A percentile compares a stretch with the other conserved stretches of the same genome.
These are phyloP conservation scores for Lentinus tigrinus DNA, from an alignment of 768 basidiomycete species.

Conservation along the genomic window DNA sequence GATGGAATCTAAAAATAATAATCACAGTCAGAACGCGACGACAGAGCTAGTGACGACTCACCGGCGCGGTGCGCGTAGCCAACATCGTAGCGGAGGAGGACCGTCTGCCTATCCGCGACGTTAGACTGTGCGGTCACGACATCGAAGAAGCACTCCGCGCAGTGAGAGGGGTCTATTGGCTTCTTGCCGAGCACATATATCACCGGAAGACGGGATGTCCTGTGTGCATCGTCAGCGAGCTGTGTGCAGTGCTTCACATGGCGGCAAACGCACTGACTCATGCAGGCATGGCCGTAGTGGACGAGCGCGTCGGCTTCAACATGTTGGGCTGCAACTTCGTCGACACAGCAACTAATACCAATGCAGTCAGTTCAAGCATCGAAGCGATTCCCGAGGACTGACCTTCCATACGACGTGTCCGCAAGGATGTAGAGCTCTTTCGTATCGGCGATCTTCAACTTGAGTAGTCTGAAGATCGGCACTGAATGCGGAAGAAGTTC, in stretches of 20 bases:
- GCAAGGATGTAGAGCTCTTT: conserved; percentile 87
- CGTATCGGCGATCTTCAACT: conserved; percentile 40
- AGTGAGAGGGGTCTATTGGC: conserved; percentile 53
- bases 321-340: conserved; percentile 94
- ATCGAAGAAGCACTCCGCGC: conserved; percentile 41
- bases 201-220: conserved; percentile 84
- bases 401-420: conserved; percentile 98
- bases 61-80: conserved; percentile 70
- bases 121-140: conserved; percentile 25
- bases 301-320: conserved; percentile 88
- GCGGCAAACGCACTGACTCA: conserved; percentile 70
- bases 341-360: conserved; percentile 81
- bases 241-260: not conserved
- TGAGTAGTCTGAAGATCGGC: conserved; percentile 72
- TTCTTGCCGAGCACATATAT: conserved; percentile 89
- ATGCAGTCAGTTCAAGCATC: not conserved
- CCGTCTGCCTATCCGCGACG: conserved; percentile 23
- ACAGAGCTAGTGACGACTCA: conserved; percentile 25
- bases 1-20: conserved; percentile 33
- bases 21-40: not conserved
- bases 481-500: conserved; percentile 87
- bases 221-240: conserved; percentile 28
- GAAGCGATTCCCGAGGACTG: conserved; percentile 24
- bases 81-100: conserved; percentile 75
- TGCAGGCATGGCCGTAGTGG: conserved; percentile 95